Percentiles rank a stretch among this genome's conserved stretches.
phyloP scores from a whole-genome alignment of 2,329 filamentous ascomycete genomes.

The Penicillium sp. region DNA sequence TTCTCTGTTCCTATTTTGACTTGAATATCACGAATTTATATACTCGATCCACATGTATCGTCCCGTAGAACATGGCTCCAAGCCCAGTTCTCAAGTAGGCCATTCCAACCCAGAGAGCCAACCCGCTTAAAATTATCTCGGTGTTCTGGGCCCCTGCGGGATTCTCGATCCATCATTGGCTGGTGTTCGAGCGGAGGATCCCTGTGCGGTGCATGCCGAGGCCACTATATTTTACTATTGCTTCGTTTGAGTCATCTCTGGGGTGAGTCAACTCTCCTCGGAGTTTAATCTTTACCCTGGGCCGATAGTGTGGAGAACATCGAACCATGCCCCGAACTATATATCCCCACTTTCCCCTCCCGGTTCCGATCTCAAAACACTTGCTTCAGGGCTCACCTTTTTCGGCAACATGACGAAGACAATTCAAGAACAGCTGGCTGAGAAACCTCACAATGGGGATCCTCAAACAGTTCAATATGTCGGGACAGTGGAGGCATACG shows the following conservation, averaged over 20 bases:
- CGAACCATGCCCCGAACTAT: neutral
- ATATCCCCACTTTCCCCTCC: neutral
- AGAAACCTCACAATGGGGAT: neutral
- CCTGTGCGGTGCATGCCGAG: neutral
- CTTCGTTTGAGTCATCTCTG: neutral
- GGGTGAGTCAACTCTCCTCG: slow-evolving; percentile 1
- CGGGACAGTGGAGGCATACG: slow-evolving; percentile 38
- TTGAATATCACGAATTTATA: slow-evolving; percentile 2
- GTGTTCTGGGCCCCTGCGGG: neutral
- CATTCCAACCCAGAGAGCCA: neutral
- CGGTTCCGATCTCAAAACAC: neutral
- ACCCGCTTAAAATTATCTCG: neutral
- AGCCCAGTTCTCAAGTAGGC: neutral
- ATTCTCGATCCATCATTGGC: neutral
- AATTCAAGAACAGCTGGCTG: slow-evolving; percentile 20
- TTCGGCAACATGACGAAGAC: slow-evolving; percentile 5
- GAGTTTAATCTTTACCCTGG: neutral
- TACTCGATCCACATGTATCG: neutral
- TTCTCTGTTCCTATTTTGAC: slow-evolving; percentile 13
- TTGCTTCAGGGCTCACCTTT: neutral
- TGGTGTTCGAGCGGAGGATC: neutral
- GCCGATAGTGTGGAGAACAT: neutral
- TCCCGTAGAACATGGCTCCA: neutral
- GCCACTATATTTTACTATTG: neutral
- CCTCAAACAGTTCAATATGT: slow-evolving; percentile 28